Evolutionary conservation across 768 basidiomycete genomes (phyloP).

Genomic region (Boletus sp.): DNA sequence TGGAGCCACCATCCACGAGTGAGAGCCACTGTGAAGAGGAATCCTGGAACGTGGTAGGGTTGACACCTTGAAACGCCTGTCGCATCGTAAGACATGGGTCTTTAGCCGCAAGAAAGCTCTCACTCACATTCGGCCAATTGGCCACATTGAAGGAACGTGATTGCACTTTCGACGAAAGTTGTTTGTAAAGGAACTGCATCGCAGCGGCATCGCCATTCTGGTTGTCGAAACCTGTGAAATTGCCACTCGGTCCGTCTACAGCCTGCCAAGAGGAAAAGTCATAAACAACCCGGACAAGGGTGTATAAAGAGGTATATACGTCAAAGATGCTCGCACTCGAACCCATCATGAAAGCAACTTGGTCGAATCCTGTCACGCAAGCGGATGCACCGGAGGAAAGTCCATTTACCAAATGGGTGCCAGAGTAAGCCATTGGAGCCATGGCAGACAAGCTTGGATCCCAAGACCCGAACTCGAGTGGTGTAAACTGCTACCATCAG

Average conservation of each 20-base stretch:
- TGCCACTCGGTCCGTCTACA: constrained; percentile 42
- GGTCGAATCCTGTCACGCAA: constrained; percentile 77
- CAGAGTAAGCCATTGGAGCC: constrained; percentile 58
- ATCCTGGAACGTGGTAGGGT: constrained; percentile 50
- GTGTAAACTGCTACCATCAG: constrained; percentile 44
- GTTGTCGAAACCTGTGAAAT: constrained; percentile 25
- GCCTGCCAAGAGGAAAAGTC: constrained; percentile 40
- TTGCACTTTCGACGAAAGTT: constrained; percentile 44
- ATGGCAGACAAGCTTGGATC: constrained; percentile 74
- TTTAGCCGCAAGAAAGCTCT: background rate
- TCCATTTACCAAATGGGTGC: constrained; percentile 63
- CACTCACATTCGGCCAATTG: constrained; percentile 59
- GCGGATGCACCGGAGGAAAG: constrained; percentile 49
- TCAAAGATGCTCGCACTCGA: constrained; percentile 71
- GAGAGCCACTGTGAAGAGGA: constrained; percentile 51
- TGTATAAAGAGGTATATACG: constrained; percentile 30
- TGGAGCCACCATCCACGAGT: constrained; percentile 71
- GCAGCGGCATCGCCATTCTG: constrained; percentile 18
- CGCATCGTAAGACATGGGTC: background rate
- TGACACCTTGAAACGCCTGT: constrained; percentile 53
- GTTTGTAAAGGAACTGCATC: constrained; percentile 48
- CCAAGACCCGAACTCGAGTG: constrained; percentile 71
- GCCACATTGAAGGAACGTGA: constrained; percentile 59
- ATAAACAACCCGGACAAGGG: background rate
- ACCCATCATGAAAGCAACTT: constrained; percentile 72